A percentile compares a stretch with the other conserved stretches of the same genome.
Conservation (phyloP, 2,329 filamentous ascomycete genomes). For the Bipolaris oryzae region DNA sequence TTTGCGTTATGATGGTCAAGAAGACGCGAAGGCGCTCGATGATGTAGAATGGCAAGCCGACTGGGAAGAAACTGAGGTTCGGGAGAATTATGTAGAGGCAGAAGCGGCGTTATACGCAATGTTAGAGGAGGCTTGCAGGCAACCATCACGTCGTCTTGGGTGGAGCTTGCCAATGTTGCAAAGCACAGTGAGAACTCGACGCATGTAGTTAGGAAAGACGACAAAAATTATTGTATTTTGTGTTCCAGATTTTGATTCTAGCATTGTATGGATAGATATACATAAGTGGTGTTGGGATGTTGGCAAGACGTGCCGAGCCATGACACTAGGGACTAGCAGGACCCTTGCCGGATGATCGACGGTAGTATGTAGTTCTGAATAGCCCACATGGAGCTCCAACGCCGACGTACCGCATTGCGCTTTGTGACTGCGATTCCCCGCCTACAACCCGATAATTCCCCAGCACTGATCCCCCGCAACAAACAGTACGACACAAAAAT, state of each 20-base stretch:
- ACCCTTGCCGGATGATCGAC: slow-evolving; percentile 21
- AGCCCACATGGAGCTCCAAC: slow-evolving; percentile 8
- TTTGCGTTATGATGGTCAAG: background rate
- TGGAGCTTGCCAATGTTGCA: no score
- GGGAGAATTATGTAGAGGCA: background rate
- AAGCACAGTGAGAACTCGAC: no score
- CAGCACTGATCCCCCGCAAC: background rate
- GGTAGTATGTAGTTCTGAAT: slow-evolving; percentile 6
- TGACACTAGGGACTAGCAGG: slow-evolving; percentile 6
- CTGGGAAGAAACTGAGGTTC: background rate
- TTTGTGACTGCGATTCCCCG: background rate
- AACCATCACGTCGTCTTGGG: no score
- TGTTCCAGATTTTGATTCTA: no score
- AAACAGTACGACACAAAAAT: background rate
- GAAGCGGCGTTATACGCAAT: background rate
- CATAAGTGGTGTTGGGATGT: background rate
- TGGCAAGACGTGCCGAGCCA: slow-evolving; percentile 11
- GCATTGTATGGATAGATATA: no score
- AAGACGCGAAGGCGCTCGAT: background rate
- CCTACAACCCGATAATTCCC: background rate
- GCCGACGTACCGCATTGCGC: slow-evolving; percentile 5
- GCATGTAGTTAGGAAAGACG: no score
- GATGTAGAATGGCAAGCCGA: background rate
- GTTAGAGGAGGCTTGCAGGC: background rate
- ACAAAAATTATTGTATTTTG: no score